A percentile compares a stretch with the other conserved stretches of the same genome.
Evolutionary conservation across 2,329 filamentous ascomycete species (phyloP).

Genomic region (Thyridium curvatum): DNA sequence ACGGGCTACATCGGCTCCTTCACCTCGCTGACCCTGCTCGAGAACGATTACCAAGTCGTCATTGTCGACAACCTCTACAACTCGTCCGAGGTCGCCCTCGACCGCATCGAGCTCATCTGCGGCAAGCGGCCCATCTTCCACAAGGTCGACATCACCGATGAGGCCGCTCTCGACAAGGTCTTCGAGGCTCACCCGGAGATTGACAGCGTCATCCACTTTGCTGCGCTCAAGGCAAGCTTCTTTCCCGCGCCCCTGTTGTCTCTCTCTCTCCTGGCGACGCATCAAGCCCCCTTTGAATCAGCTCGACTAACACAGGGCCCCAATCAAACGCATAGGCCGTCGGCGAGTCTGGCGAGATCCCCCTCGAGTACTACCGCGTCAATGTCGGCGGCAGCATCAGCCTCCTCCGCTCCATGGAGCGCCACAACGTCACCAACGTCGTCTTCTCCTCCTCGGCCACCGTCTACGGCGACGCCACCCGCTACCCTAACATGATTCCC

Average conservation of each 20-base stretch:
- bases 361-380: conserved; percentile 95
- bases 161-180: conserved; percentile 75
- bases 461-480: conserved; percentile 95
- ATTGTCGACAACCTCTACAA: conserved; percentile 97
- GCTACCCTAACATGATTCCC: conserved; percentile 96
- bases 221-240: conserved; percentile 80
- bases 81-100: conserved; percentile 83
- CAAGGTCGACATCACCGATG: conserved; percentile 82
- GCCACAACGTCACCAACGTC: conserved; percentile 89
- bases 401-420: conserved; percentile 80
- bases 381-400: conserved; percentile 91
- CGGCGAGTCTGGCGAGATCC: conserved; percentile 88
- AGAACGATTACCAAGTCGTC: conserved; percentile 93
- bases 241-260: background rate
- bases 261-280: background rate
- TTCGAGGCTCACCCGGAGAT: conserved; percentile 88
- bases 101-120: conserved; percentile 89
- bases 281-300: background rate
- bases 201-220: conserved; percentile 98
- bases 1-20: conserved; percentile 99
- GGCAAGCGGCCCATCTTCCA: conserved; percentile 84
- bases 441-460: conserved; percentile 98
- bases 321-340: conserved; percentile 68
- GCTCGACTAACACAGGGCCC: conserved; percentile 8
- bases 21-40: conserved; percentile 83